Percentiles rank a stretch among this genome's conserved stretches.
Conservation (phyloP, 2,329 filamentous ascomycete genomes). For the Cercospora sesami region DNA sequence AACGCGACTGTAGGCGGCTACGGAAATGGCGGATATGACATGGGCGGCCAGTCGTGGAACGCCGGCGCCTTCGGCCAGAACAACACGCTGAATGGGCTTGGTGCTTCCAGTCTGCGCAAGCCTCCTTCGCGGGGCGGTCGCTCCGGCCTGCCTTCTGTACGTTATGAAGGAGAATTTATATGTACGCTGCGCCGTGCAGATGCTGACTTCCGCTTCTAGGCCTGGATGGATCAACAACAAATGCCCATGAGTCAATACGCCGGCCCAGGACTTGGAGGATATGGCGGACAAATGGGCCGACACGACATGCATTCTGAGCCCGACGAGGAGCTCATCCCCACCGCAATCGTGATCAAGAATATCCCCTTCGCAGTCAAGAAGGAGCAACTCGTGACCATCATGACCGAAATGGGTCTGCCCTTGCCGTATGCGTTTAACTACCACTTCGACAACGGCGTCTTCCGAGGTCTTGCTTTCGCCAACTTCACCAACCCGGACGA, state of each 20-base stretch:
- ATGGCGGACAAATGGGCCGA: constrained; percentile 40
- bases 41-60: constrained; percentile 75
- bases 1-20: constrained; percentile 62
- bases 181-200: constrained; percentile 2
- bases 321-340: constrained; percentile 90
- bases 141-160: constrained; percentile 70
- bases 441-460: constrained; percentile 97
- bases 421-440: constrained; percentile 99
- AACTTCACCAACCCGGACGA: constrained; percentile 97
- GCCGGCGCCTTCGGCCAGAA: constrained; percentile 69
- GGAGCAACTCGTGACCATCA: constrained; percentile 86
- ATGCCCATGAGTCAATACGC: constrained; percentile 51
- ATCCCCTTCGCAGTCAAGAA: constrained; percentile 98
- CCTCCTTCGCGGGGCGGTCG: constrained; percentile 56
- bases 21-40: constrained; percentile 67
- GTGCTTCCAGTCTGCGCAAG: constrained; percentile 44
- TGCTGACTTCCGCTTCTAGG: constrained; percentile 45
- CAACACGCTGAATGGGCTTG: constrained; percentile 53
- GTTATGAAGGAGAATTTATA: constrained; percentile 40
- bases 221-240: constrained; percentile 61
- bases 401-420: constrained; percentile 91
- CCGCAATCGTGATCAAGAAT: constrained; percentile 98
- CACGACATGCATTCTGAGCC: constrained; percentile 54
- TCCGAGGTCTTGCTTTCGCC: constrained; percentile 91
- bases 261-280: constrained; percentile 40